These are phyloP conservation scores for Begonia peltatifolia DNA, from an alignment of 306 rosid species.

Conservation along the genomic window DNA sequence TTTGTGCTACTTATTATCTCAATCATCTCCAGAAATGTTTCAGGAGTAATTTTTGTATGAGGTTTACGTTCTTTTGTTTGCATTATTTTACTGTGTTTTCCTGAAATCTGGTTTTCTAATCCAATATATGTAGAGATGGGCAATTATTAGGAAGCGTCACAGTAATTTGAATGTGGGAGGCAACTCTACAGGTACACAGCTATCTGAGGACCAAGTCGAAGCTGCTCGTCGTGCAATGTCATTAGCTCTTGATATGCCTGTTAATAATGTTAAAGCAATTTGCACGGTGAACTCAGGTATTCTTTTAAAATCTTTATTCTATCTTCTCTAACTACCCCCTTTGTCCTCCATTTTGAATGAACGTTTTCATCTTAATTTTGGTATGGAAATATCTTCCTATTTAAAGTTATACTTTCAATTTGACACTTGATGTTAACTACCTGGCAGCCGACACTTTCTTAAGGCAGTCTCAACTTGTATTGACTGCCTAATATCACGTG, in stretches of 20 bases:
- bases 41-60: neutral
- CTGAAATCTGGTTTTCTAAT: constrained; percentile 13
- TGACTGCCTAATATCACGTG: too few species aligned
- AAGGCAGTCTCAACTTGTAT: too few species aligned
- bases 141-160: constrained; percentile 43
- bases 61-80: neutral
- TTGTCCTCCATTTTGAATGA: constrained; percentile 1
- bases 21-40: neutral
- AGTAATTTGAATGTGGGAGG: constrained; percentile 27
- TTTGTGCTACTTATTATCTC: neutral
- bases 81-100: constrained; percentile 5
- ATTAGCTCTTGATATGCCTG: constrained; percentile 57
- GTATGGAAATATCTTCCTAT: too few species aligned
- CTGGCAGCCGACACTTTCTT: too few species aligned
- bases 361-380: too few species aligned
- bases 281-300: constrained; percentile 40
- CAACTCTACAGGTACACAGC: constrained; percentile 29
- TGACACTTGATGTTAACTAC: too few species aligned
- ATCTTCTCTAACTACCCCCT: constrained; percentile 20
- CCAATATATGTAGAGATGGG: constrained; percentile 64
- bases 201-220: constrained; percentile 63
- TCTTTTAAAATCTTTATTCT: constrained; percentile 11
- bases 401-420: too few species aligned
- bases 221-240: constrained; percentile 74
- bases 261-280: constrained; percentile 39